These are phyloP conservation scores for Pichia sp. DNA, from an alignment of 1,139 yeast genomes.

Conservation along the genomic window DNA sequence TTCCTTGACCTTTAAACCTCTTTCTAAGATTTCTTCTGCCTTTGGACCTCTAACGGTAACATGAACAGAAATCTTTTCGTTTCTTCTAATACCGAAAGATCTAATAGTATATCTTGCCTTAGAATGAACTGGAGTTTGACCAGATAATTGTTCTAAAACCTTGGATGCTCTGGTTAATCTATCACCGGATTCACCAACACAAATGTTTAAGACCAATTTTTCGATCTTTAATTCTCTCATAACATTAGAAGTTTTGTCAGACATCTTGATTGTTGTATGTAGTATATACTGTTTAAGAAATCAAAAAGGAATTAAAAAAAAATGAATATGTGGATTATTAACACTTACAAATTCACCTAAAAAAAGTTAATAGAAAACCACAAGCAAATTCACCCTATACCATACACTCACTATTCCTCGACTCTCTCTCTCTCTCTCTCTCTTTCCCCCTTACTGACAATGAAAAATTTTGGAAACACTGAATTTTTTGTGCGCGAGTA, in stretches of 20 bases:
- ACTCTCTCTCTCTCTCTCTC: no score
- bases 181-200: slow-evolving; percentile 99
- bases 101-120: slow-evolving; percentile 99
- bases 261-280: slow-evolving; percentile 11
- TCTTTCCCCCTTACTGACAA: no score
- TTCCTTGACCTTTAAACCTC: slow-evolving; percentile 99
- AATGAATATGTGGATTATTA: no score
- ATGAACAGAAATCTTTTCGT: slow-evolving; percentile 99
- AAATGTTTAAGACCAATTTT: slow-evolving; percentile 98
- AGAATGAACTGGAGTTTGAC: slow-evolving; percentile 99
- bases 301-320: neutral
- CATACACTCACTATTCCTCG: no score
- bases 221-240: slow-evolving; percentile 99
- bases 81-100: slow-evolving; percentile 99
- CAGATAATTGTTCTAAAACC: slow-evolving; percentile 99
- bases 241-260: slow-evolving; percentile 46
- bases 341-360: no score
- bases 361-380: no score
- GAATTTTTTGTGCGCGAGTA: no score
- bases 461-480: no score
- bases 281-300: slow-evolving; percentile 5
- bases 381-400: no score
- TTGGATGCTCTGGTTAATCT: slow-evolving; percentile 99
- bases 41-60: slow-evolving; percentile 99
- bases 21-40: slow-evolving; percentile 99